Evolutionary conservation across 108 stramenopile genomes (phyloP).

Genomic region (Aurantiochytrium sp.): DNA sequence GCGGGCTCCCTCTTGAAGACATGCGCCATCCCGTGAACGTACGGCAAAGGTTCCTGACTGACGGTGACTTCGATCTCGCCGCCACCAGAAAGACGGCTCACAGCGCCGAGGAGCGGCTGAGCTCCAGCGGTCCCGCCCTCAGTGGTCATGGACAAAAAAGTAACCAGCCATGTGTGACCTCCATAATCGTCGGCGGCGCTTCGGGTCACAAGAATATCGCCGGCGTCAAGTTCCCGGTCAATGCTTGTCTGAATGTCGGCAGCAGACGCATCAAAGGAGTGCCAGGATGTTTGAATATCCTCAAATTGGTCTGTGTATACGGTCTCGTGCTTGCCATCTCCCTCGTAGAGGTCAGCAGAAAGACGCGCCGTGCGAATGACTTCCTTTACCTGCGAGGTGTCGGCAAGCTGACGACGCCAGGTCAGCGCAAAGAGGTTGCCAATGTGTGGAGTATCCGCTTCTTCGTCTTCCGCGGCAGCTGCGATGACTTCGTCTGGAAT

Average conservation of each 20-base stretch:
- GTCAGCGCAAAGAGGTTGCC: constrained; percentile 19
- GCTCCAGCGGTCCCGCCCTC: not conserved
- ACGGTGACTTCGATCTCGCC: not conserved
- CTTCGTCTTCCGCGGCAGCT: not conserved
- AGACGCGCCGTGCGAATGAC: not conserved
- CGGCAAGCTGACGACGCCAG: not conserved
- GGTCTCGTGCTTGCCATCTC: not conserved
- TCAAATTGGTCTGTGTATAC: not conserved
- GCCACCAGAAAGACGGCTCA: not conserved
- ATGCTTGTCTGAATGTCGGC: not conserved
- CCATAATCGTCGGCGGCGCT: not conserved
- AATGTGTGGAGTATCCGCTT: not conserved
- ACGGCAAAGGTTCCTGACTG: not conserved
- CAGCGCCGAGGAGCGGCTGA: not conserved
- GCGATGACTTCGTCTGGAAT: not conserved
- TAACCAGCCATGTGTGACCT: not conserved
- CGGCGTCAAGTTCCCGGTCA: not conserved
- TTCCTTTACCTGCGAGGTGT: not conserved
- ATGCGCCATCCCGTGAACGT: not conserved
- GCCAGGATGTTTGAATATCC: not conserved
- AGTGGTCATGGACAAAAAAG: not conserved
- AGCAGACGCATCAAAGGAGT: not conserved
- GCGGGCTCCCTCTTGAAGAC: not conserved
- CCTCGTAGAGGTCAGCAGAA: not conserved
- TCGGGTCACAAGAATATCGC: not conserved